phyloP scores from a whole-genome alignment of 78 protist genomes.

The Kipferlia bialata region DNA sequence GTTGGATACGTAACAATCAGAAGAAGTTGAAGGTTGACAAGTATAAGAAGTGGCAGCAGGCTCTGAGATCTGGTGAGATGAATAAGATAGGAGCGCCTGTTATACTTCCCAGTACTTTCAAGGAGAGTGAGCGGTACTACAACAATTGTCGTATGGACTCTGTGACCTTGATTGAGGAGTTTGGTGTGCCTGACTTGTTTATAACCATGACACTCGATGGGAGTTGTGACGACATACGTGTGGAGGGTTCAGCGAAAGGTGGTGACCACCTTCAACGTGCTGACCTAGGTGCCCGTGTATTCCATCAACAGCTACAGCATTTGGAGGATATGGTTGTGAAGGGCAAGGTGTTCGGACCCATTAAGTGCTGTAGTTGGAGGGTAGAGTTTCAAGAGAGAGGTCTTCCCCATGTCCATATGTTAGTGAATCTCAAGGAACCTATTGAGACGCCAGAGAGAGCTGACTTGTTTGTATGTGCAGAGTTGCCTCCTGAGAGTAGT shows the following conservation, averaged over 20 bases:
- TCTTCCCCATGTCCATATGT: neutral
- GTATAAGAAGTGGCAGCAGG: no score
- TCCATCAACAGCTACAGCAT: neutral
- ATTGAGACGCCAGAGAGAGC: neutral
- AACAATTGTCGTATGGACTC: neutral
- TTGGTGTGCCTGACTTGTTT: neutral
- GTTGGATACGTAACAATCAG: no score
- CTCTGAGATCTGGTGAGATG: no score
- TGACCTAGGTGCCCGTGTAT: neutral
- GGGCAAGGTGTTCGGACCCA: neutral
- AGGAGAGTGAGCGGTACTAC: neutral
- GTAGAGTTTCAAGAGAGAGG: neutral
- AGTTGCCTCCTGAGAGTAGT: no score
- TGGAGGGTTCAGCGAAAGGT: neutral
- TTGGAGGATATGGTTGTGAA: neutral
- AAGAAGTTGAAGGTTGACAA: no score
- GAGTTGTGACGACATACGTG: neutral
- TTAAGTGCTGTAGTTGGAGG: neutral
- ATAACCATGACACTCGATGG: neutral
- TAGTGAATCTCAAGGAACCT: neutral
- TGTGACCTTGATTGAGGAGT: neutral
- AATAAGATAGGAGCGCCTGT: neutral
- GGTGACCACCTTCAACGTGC: neutral
- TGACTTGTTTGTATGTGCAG: constrained; percentile 1
- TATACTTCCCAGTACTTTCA: neutral